Conservation (phyloP, 2,329 filamentous ascomycete genomes). For the Diaporthe sp. region DNA sequence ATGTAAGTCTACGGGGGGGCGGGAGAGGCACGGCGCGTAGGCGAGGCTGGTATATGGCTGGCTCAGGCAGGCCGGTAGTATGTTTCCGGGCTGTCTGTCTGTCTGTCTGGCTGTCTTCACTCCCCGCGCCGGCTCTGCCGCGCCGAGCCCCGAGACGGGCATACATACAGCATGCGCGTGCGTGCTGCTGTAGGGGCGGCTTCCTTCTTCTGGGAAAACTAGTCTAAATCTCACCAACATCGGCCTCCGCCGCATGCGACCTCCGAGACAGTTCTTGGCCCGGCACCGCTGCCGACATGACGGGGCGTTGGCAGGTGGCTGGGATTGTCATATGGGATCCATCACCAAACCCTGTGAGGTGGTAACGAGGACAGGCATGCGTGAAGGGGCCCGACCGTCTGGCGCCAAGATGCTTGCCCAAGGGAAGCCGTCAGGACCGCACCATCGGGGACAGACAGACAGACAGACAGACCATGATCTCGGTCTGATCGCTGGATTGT, state of each 20-base stretch:
- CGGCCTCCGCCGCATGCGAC: neutral
- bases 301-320: neutral
- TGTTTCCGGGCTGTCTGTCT: neutral
- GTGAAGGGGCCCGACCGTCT: neutral
- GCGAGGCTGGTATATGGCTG: neutral
- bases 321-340: too few relatives aligned
- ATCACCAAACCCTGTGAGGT: too few relatives aligned
- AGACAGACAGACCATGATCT: neutral
- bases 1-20: neutral
- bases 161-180: too few relatives aligned
- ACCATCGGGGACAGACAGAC: neutral
- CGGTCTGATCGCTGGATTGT: neutral
- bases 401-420: neutral
- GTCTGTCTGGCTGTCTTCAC: neutral
- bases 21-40: slow-evolving; percentile 21
- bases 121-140: neutral
- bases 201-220: neutral
- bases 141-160: slow-evolving; percentile 1
- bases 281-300: neutral
- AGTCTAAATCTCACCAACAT: neutral
- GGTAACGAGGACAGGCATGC: neutral
- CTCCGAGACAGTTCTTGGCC: slow-evolving; percentile 1
- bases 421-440: neutral
- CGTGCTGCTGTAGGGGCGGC: neutral
- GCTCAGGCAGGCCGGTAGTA: neutral